Conservation (phyloP, 768 basidiomycete genomes). For the Leccinum truebloodii region DNA sequence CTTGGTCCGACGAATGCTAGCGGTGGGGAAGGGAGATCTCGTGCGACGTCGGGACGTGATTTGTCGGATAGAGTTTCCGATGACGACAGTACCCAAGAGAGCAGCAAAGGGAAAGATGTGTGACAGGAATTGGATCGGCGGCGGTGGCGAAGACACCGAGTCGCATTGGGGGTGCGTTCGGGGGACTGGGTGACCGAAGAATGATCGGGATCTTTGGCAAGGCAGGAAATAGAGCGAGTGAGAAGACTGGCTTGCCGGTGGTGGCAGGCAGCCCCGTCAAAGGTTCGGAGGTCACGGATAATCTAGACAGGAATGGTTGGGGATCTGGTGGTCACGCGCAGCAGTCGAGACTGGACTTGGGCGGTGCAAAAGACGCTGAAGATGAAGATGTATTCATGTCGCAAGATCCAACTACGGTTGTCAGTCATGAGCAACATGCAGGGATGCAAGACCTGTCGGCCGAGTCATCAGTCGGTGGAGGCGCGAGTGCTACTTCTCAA, state of each 20-base stretch:
- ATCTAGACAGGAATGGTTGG: not conserved
- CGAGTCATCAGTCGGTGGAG: not conserved
- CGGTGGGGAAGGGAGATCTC: constrained; percentile 13
- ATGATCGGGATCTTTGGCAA: constrained; percentile 25
- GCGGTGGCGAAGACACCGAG: not conserved
- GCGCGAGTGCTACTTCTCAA: no score
- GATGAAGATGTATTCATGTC: constrained; percentile 11
- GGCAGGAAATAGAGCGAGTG: constrained; percentile 37
- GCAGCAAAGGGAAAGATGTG: constrained; percentile 20
- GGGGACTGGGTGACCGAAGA: constrained; percentile 9
- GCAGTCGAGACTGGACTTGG: no score
- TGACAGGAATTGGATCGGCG: constrained; percentile 11
- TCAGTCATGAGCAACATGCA: no score
- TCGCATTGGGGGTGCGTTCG: constrained; percentile 5
- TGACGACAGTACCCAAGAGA: constrained; percentile 3
- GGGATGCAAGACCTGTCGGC: constrained; percentile 4
- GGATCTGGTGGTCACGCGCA: not conserved
- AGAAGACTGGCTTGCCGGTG: constrained; percentile 44
- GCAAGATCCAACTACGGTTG: not conserved
- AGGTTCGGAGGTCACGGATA: constrained; percentile 21
- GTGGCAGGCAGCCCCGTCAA: constrained; percentile 51
- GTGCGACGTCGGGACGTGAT: constrained; percentile 37
- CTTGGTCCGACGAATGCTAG: constrained; percentile 3
- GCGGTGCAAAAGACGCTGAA: not conserved
- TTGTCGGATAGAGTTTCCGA: constrained; percentile 37